Percentiles rank a stretch among this genome's conserved stretches.
Evolutionary conservation across 108 stramenopile species (phyloP).

Genomic region (Discostella stelligeroides): DNA sequence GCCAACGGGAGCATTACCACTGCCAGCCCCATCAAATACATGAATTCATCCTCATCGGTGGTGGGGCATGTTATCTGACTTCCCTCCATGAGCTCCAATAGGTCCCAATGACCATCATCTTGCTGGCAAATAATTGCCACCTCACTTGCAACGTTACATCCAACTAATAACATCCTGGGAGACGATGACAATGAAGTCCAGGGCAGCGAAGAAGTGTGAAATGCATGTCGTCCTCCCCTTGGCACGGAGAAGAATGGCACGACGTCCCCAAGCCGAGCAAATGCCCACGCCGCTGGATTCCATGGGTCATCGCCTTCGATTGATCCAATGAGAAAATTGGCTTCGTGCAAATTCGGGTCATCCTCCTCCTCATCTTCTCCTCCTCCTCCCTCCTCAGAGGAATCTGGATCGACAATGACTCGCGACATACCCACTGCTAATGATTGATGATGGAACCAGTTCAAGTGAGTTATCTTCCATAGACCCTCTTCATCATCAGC

Average conservation of each 20-base stretch:
- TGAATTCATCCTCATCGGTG: slow-evolving; percentile 83
- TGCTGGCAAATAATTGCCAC: slow-evolving; percentile 48
- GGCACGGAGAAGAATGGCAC: slow-evolving; percentile 87
- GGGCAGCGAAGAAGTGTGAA: slow-evolving; percentile 54
- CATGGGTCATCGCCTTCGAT: slow-evolving; percentile 8
- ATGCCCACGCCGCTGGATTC: slow-evolving; percentile 38
- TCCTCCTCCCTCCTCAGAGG: slow-evolving; percentile 4
- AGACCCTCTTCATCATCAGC: slow-evolving; percentile 13
- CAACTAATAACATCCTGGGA: slow-evolving; percentile 63
- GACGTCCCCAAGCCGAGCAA: slow-evolving; percentile 73
- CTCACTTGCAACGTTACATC: slow-evolving; percentile 75
- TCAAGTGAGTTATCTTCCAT: slow-evolving; percentile 62
- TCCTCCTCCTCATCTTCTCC: slow-evolving; percentile 60
- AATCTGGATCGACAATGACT: slow-evolving; percentile 46
- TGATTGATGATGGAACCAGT: slow-evolving; percentile 52
- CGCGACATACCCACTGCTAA: slow-evolving; percentile 66
- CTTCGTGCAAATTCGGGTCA: slow-evolving; percentile 68
- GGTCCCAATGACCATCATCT: slow-evolving; percentile 45
- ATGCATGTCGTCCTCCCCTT: slow-evolving; percentile 72
- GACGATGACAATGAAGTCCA: too few relatives aligned
- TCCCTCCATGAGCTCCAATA: slow-evolving; percentile 79
- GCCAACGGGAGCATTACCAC: slow-evolving; percentile 45
- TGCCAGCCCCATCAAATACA: slow-evolving; percentile 67
- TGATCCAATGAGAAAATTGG: slow-evolving; percentile 30
- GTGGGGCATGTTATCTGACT: slow-evolving; percentile 64